A percentile compares a stretch with the other conserved stretches of the same genome.
phyloP scores from a whole-genome alignment of 108 stramenopile genomes.

The Fragilariopsis cylindrus region DNA sequence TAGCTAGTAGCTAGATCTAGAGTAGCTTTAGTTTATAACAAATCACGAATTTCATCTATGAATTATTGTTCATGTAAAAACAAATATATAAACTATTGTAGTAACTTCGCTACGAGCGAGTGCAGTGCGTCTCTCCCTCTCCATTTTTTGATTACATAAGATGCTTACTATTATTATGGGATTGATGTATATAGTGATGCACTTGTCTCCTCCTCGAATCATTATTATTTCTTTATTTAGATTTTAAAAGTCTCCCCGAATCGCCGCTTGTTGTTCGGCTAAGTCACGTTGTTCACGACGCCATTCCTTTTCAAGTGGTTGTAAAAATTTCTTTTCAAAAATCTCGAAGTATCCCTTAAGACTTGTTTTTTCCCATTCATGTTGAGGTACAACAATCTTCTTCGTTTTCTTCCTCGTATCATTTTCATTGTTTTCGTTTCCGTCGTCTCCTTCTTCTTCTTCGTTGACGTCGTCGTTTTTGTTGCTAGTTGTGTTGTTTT shows the following conservation, averaged over 20 bases:
- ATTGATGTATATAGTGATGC: background rate
- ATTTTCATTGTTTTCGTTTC: background rate
- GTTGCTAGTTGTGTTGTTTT: constrained; percentile 9
- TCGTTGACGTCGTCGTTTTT: background rate
- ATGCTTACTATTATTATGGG: too few relatives aligned
- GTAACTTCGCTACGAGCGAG: too few relatives aligned
- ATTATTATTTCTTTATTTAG: background rate
- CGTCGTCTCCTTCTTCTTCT: background rate
- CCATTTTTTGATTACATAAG: too few relatives aligned
- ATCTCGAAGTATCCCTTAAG: constrained; percentile 69
- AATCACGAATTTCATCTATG: too few relatives aligned
- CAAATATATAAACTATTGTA: too few relatives aligned
- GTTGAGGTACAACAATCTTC: constrained; percentile 8
- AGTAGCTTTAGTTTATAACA: too few relatives aligned
- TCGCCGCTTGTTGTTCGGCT: constrained; percentile 75
- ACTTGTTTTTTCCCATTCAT: constrained; percentile 87
- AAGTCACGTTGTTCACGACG: constrained; percentile 54
- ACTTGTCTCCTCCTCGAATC: background rate
- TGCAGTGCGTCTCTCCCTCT: too few relatives aligned
- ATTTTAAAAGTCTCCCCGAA: constrained; percentile 81
- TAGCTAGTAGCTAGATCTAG: too few relatives aligned
- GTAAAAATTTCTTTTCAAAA: constrained; percentile 80
- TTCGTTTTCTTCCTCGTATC: background rate
- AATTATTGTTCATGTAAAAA: too few relatives aligned
- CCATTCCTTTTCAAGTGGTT: constrained; percentile 79